Evolutionary conservation across 2,329 filamentous ascomycete species (phyloP), one percentile per base, ranked within the genome.

Genomic region (Ceratocystis smalleyi): DNA sequence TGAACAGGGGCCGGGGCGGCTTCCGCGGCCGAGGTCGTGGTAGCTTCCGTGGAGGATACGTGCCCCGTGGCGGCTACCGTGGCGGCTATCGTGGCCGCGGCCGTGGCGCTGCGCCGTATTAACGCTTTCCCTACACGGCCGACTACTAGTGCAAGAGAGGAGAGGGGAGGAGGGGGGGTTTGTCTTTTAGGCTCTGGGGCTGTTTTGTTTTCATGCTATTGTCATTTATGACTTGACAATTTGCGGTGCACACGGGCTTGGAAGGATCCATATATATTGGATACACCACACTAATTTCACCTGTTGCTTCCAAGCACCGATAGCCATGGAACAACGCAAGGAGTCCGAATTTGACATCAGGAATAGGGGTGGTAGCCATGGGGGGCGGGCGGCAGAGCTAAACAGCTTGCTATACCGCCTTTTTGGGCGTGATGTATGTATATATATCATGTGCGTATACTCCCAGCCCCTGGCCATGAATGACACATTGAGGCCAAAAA

Each of bases 1-100:
- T 99, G 90, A 87, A 83, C 69, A 85, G 92, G 68, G 90, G 91
- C 32, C 80, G 89, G 62, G 84, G 85, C 43, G 63, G 63, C 40
- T 45, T 40, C 54, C 79, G 81, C 32, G 82, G 83, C 65, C 35
- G 65, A 17, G 77, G 81, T 61, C 75, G 81, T 69, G 78, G 81
- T 62, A 77, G 78, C 64, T 74, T 74, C 65, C 76, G 83, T 57
- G 77, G 76, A 7, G 65, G 65, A 2, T 75, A 73, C 65, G 77
- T 77, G 62, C 75, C 77, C 69, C 78, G 79, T 61, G 83, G 83
- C 55, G 70, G 71, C 54, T 73, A 72, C 51, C 75, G 81, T 67
- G 81, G 82, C 45, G 84, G 83, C 62, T 88, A 86, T 71, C 79
- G 85, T 66, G 85, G 83, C 63, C 81, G 86, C 69, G 81, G 81